phyloP scores from a whole-genome alignment of 441 rosid species.

The Cnidoscolus chayamansa region DNA sequence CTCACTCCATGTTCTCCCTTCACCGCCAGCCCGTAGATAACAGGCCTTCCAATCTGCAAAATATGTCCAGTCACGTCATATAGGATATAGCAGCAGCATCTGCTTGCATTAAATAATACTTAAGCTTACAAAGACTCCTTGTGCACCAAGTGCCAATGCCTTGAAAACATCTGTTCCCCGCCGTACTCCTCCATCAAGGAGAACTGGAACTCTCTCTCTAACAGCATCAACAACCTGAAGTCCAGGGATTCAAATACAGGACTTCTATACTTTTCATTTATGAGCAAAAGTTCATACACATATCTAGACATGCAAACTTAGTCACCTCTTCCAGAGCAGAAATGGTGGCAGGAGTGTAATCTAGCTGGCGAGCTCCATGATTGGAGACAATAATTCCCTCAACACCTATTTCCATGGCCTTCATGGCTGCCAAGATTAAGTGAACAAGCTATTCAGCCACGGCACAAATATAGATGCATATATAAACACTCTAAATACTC shows the following conservation, averaged over 20 bases:
- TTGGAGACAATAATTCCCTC: slow-evolving; percentile 53
- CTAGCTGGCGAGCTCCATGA: slow-evolving; percentile 61
- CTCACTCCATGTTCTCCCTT: slow-evolving; percentile 68
- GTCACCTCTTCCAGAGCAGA: slow-evolving; percentile 46
- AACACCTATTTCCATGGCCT: slow-evolving; percentile 48
- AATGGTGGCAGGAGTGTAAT: slow-evolving; percentile 46
- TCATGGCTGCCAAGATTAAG: slow-evolving; percentile 34
- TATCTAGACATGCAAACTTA: background rate
- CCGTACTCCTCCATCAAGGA: slow-evolving; percentile 80
- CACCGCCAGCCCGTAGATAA: slow-evolving; percentile 66
- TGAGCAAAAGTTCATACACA: background rate
- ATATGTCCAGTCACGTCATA: background rate
- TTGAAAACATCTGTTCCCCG: slow-evolving; percentile 90
- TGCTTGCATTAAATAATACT: too few relatives aligned
- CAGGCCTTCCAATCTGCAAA: slow-evolving; percentile 76
- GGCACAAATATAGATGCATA: background rate
- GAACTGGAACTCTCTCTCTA: slow-evolving; percentile 60
- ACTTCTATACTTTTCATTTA: background rate
- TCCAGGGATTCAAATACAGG: slow-evolving; percentile 4
- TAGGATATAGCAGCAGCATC: background rate
- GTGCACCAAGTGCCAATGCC: slow-evolving; percentile 83
- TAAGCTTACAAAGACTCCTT: slow-evolving; percentile 67
- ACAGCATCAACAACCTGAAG: slow-evolving; percentile 67
- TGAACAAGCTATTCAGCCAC: background rate
- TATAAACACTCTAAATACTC: background rate